A percentile compares a stretch with the other conserved stretches of the same genome.
These are phyloP conservation scores for Mycena rosella DNA, from an alignment of 768 basidiomycete species.

Conservation along the genomic window DNA sequence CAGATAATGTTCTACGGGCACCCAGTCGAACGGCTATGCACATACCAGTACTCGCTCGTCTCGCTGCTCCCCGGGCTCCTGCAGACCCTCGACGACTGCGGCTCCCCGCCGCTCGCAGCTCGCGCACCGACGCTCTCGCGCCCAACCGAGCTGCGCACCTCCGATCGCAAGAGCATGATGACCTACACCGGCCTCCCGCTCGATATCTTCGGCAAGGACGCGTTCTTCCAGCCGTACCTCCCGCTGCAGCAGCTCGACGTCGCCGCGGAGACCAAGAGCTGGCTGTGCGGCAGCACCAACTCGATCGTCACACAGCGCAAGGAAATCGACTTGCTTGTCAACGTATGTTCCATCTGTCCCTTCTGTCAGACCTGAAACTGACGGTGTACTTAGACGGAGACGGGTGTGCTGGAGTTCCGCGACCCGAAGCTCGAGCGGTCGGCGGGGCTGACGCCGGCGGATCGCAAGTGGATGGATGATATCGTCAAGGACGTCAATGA, in stretches of 20 bases:
- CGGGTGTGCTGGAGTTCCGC: conserved; percentile 86
- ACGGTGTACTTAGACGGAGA: conserved; percentile 77
- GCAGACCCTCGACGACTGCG: conserved; percentile 91
- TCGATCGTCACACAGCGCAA: conserved; percentile 94
- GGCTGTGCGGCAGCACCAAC: conserved; percentile 97
- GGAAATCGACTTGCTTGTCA: conserved; percentile 91
- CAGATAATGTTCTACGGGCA: conserved; percentile 98
- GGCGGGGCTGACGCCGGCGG: conserved; percentile 88
- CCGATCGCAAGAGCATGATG: conserved; percentile 91
- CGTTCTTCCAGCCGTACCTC: conserved; percentile 98
- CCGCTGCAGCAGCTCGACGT: conserved; percentile 96
- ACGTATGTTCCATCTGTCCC: conserved; percentile 61
- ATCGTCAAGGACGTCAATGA: conserved; percentile 89
- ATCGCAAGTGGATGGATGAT: conserved; percentile 98
- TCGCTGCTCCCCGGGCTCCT: conserved; percentile 93
- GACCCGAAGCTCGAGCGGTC: conserved; percentile 85
- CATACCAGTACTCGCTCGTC: conserved; percentile 97
- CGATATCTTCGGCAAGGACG: conserved; percentile 93
- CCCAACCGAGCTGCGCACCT: conserved; percentile 87
- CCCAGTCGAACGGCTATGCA: conserved; percentile 95
- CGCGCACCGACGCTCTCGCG: conserved; percentile 68
- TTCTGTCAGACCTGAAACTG: conserved; percentile 2
- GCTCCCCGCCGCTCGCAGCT: conserved; percentile 84
- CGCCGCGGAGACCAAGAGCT: conserved; percentile 81
- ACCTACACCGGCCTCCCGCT: conserved; percentile 94